Conservation (phyloP, 2,329 filamentous ascomycete species). For the Neobulgaria alba region DNA sequence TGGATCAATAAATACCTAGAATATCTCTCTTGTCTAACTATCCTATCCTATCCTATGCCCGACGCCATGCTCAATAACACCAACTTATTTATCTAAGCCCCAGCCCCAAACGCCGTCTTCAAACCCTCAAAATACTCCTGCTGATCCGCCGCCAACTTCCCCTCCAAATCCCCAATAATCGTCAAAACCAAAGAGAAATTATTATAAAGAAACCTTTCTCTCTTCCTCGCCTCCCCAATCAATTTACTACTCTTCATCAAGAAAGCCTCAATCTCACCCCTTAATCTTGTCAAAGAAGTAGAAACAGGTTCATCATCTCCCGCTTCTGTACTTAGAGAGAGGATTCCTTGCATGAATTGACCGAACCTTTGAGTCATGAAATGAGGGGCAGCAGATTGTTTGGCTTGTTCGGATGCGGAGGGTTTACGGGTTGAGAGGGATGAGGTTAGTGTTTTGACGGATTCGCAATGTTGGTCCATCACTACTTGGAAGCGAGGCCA, state of each 20-base stretch:
- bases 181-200: constrained; percentile 94
- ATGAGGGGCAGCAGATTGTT: constrained; percentile 74
- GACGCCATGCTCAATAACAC: not conserved
- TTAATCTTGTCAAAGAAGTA: constrained; percentile 67
- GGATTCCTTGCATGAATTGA: constrained; percentile 78
- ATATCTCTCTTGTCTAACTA: too few relatives aligned
- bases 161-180: constrained; percentile 72
- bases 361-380: constrained; percentile 92
- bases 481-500: constrained; percentile 94
- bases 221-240: constrained; percentile 71
- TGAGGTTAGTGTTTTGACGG: constrained; percentile 57
- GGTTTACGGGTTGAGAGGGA: constrained; percentile 36
- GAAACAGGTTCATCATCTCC: constrained; percentile 91
- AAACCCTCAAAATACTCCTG: constrained; percentile 64
- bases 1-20: too few relatives aligned
- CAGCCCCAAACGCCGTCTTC: constrained; percentile 48
- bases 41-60: too few relatives aligned
- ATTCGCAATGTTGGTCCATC: constrained; percentile 89
- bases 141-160: constrained; percentile 67
- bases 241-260: constrained; percentile 67
- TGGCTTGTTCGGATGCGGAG: constrained; percentile 44
- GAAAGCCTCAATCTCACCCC: constrained; percentile 77
- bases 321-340: constrained; percentile 77
- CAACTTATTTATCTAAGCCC: constrained; percentile 7
- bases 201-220: constrained; percentile 84